A percentile compares a stretch with the other conserved stretches of the same genome.
phyloP scores from a whole-genome alignment of 2,329 filamentous ascomycete species.

The Sporothrix pallida region DNA sequence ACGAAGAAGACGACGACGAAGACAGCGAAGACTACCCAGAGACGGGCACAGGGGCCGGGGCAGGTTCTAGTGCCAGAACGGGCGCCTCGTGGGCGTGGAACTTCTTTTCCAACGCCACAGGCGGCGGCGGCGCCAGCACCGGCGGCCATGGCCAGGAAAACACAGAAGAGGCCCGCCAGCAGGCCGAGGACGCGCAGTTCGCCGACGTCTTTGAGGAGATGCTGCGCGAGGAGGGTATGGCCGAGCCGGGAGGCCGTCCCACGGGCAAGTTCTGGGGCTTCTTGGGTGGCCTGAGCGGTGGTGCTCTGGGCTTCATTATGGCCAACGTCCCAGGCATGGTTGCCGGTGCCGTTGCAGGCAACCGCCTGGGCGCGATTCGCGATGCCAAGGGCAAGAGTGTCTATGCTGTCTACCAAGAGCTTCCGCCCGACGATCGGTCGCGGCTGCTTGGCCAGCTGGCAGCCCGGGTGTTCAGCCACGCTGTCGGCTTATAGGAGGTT shows the following conservation, averaged over 20 bases:
- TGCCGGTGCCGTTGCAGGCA: conserved; percentile 90
- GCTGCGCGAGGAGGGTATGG: conserved; percentile 84
- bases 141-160: conserved; percentile 44
- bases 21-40: conserved; percentile 49
- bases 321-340: conserved; percentile 89
- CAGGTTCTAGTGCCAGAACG: conserved; percentile 43
- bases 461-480: conserved; percentile 82
- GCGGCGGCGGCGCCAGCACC: conserved; percentile 42
- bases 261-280: conserved; percentile 85
- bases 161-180: conserved; percentile 52
- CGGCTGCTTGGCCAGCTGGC: conserved; percentile 83
- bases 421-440: conserved; percentile 82
- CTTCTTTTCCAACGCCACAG: conserved; percentile 54
- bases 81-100: conserved; percentile 74
- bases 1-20: conserved; percentile 47
- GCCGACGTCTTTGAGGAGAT: conserved; percentile 88
- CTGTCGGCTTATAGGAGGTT: conserved; percentile 47
- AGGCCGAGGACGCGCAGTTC: conserved; percentile 79
- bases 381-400: conserved; percentile 95
- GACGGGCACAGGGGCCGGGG: conserved; percentile 42
- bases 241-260: conserved; percentile 65
- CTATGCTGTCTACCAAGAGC: conserved; percentile 86
- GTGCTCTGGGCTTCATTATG: conserved; percentile 91
- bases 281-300: conserved; percentile 83
- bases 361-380: conserved; percentile 84